These are phyloP conservation scores for Candida sithepensis DNA, from an alignment of 805 yeast species.

Conservation along the genomic window DNA sequence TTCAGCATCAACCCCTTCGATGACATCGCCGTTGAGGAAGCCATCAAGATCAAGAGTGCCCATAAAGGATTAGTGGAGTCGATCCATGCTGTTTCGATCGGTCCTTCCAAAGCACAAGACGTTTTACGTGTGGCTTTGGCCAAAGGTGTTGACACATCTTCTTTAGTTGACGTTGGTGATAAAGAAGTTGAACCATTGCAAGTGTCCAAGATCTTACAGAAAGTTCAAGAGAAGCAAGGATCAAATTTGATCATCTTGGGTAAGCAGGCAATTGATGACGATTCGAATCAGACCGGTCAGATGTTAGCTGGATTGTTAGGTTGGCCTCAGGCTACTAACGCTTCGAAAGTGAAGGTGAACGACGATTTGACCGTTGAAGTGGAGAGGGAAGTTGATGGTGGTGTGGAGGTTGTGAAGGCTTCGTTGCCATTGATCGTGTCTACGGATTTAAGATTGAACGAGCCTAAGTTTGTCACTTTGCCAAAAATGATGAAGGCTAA, in stretches of 20 bases:
- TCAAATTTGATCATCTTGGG: constrained; percentile 86
- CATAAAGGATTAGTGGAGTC: constrained; percentile 66
- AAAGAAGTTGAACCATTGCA: constrained; percentile 74
- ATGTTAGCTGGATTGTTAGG: constrained; percentile 88
- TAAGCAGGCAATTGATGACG: constrained; percentile 96
- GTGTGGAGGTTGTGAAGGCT: constrained; percentile 77
- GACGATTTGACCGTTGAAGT: constrained; percentile 63
- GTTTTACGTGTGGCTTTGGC: constrained; percentile 87
- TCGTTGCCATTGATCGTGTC: constrained; percentile 82
- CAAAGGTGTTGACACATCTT: constrained; percentile 87
- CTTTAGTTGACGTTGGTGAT: constrained; percentile 76
- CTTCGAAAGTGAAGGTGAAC: constrained; percentile 71
- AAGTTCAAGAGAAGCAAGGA: constrained; percentile 64
- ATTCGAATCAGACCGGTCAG: constrained; percentile 92
- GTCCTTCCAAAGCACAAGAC: constrained; percentile 83
- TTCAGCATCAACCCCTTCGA: constrained; percentile 95
- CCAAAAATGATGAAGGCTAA: constrained; percentile 98
- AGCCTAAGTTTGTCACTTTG: constrained; percentile 91
- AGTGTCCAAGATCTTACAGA: constrained; percentile 80
- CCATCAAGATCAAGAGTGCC: constrained; percentile 68
- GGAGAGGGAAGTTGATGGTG: constrained; percentile 94
- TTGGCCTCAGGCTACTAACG: constrained; percentile 98
- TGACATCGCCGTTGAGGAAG: constrained; percentile 96
- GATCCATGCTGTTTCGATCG: constrained; percentile 90
- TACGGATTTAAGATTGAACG: constrained; percentile 90